Base-by-base conservation (phyloP, 768 basidiomycete genomes). In the Calvatia gigantea region DNA sequence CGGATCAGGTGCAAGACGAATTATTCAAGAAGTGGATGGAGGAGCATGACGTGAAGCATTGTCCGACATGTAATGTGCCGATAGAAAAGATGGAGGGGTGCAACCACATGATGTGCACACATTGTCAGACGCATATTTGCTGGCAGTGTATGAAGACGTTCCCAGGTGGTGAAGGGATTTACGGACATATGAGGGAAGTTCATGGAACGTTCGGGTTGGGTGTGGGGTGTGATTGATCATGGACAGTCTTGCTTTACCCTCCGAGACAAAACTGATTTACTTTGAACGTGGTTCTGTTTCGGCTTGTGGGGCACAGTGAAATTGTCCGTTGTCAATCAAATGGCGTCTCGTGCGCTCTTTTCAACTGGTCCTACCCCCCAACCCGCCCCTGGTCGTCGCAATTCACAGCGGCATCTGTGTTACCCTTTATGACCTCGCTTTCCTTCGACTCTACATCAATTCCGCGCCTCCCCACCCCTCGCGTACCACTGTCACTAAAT, bases 111-210 rank as follows among this genome's bases (percentile, higher is more conserved):
- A 84, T 81, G n/a, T 93, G 90, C 67, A 75, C 75, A 0, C 76
- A 78, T 29, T 93, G 90, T 66, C 78, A 81, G 61, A 84, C 86
- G 0, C 90, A 93, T 65, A 85, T 85, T 1, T 93, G 90, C 56
- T 92, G 90, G 91, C 82, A 82, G 21, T 93, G 90, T 66, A 62
- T 88, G 66, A 69, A 77, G 67, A 89, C 85, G 38, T 92, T 91
- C 69, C 78, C 80, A 0, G 73, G 75, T 32, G 84, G 86, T 2
- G 71, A 83, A 12, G 86, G 83, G 8, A 86, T 91, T n/a, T 92
- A 92, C 61, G 79, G 77, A 0, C 90, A 92, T 65, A 92, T 92
- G 90, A 79, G 82, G 6, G 54, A 59, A 4, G 70, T 68, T 43
- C 90, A 92, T 67, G 89, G 89, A 4, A 77, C 53, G 82, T 28